Percentiles rank a stretch among this genome's conserved stretches.
These are phyloP conservation scores for Saraca asoca DNA, from an alignment of 331 rosid species.

Conservation along the genomic window DNA sequence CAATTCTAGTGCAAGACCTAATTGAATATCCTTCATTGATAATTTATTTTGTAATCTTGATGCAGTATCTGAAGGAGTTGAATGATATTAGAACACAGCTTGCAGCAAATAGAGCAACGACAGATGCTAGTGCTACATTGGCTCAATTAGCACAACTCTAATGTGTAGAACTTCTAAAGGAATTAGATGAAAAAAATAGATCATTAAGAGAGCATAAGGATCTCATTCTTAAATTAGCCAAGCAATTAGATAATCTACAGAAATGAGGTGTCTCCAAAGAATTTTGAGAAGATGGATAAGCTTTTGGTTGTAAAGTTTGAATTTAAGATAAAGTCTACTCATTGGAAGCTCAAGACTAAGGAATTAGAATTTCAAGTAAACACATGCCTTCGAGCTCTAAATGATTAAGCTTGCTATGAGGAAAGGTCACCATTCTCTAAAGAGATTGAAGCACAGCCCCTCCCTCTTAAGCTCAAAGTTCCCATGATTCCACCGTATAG, in stretches of 20 bases:
- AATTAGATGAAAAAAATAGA: constrained; percentile 66
- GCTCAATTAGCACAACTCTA: constrained; percentile 77
- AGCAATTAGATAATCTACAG: constrained; percentile 77
- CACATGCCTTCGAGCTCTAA: too few species aligned
- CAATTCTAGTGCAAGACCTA: too few species aligned
- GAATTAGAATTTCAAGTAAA: constrained; percentile 91
- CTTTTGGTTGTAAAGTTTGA: constrained; percentile 69
- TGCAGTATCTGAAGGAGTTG: constrained; percentile 76
- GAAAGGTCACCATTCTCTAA: too few species aligned
- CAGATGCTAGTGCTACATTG: constrained; percentile 83
- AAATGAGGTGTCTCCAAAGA: constrained; percentile 90
- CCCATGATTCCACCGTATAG: too few species aligned
- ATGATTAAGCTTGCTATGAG: too few species aligned
- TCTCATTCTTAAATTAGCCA: constrained; percentile 66
- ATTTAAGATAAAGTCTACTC: constrained; percentile 74
- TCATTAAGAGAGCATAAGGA: constrained; percentile 79
- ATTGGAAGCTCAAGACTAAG: constrained; percentile 89
- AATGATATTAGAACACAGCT: constrained; percentile 73
- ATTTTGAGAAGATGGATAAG: constrained; percentile 74
- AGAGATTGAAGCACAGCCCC: too few species aligned
- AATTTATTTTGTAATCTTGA: constrained; percentile 15
- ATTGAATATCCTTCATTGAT: too few species aligned
- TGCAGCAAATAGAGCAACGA: constrained; percentile 67
- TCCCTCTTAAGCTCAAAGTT: too few species aligned
- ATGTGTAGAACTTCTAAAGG: constrained; percentile 71